These are phyloP conservation scores for Mrakia blollopis DNA, from an alignment of 768 basidiomycete genomes.

Conservation along the genomic window DNA sequence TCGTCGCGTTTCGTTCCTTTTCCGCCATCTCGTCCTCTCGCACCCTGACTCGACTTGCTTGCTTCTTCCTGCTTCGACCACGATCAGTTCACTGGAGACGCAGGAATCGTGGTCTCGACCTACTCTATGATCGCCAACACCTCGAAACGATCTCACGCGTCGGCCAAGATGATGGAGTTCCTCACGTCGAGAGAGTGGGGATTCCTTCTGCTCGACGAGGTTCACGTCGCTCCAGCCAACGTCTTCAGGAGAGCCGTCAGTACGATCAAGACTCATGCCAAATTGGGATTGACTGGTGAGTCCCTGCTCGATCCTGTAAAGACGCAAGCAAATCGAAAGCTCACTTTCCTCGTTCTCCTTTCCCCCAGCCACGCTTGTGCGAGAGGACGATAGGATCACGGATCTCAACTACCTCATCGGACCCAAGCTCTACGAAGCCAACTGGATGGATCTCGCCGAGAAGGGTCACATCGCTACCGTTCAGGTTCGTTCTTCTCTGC, in stretches of 20 bases:
- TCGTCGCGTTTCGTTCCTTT: conserved; percentile 11
- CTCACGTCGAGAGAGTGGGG: conserved; percentile 98
- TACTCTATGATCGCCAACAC: conserved; percentile 99
- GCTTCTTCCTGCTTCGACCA: background rate
- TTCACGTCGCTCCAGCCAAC: conserved; percentile 96
- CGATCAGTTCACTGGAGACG: conserved; percentile 83
- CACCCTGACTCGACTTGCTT: background rate
- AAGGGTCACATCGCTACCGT: conserved; percentile 99
- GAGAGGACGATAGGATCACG: conserved; percentile 97
- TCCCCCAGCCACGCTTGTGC: conserved; percentile 80
- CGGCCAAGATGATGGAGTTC: conserved; percentile 99
- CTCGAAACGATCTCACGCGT: conserved; percentile 95
- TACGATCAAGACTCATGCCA: conserved; percentile 97
- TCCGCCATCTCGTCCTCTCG: background rate
- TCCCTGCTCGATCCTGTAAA: background rate
- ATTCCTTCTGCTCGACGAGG: conserved; percentile 94
- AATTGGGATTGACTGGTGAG: conserved; percentile 89
- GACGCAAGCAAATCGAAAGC: background rate
- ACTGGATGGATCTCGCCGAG: conserved; percentile 99
- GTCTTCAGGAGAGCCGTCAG: conserved; percentile 98
- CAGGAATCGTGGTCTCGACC: conserved; percentile 96
- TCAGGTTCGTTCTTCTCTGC: conserved; percentile 60
- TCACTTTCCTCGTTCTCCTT: background rate
- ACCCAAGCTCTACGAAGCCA: conserved; percentile 97
- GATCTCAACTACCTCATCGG: conserved; percentile 99